Conservation (phyloP, 345 rosid species). For the Ceriops tagal region DNA sequence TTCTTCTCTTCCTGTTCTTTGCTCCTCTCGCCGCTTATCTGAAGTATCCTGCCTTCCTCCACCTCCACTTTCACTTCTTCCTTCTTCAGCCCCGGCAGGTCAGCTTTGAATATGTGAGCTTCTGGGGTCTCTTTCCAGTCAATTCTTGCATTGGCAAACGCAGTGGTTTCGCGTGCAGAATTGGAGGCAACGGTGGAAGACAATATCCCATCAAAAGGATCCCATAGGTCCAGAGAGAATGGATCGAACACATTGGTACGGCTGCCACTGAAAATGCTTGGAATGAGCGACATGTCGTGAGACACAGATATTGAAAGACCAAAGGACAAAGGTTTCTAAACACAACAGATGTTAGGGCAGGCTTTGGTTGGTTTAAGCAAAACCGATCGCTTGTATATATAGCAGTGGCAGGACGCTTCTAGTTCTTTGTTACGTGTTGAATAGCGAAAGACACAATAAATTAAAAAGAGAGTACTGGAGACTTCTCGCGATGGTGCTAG, state of each 20-base stretch:
- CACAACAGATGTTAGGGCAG: too few species aligned
- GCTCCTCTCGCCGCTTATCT: constrained; percentile 27
- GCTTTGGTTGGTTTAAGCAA: neutral
- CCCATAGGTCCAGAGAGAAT: constrained; percentile 17
- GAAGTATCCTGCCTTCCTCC: constrained; percentile 27
- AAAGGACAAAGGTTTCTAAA: neutral
- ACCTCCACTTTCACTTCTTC: constrained; percentile 25
- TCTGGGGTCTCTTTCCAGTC: constrained; percentile 32
- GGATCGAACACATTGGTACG: constrained; percentile 23
- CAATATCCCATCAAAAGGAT: constrained; percentile 14
- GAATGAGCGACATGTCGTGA: constrained; percentile 18
- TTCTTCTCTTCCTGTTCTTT: constrained; percentile 21
- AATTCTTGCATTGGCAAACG: constrained; percentile 13
- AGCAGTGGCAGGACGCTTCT: neutral
- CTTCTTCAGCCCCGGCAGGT: constrained; percentile 21
- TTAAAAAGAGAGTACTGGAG: neutral
- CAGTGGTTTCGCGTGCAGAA: constrained; percentile 9
- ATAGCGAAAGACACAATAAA: neutral
- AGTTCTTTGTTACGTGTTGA: neutral
- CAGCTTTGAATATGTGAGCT: constrained; percentile 29
- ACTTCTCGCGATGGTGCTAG: neutral
- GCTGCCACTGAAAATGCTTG: constrained; percentile 17
- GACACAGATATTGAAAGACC: neutral
- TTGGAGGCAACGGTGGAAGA: neutral
- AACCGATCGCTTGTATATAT: neutral